Conservation (phyloP, 2,329 filamentous ascomycete species). For the Cladosporium sphaerospermum region DNA sequence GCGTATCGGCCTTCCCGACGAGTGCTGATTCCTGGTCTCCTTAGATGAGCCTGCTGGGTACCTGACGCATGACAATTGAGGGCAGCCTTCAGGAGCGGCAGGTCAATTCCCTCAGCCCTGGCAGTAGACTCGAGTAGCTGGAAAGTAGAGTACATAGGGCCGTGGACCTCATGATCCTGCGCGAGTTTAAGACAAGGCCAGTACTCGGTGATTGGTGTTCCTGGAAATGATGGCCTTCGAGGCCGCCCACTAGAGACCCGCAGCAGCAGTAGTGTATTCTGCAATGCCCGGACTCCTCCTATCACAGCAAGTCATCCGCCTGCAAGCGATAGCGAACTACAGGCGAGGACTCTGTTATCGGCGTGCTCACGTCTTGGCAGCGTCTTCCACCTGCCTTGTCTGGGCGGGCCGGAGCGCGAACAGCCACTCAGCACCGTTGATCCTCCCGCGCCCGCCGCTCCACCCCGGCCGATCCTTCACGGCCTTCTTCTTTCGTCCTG, state of each 20-base stretch:
- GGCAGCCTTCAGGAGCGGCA: too few species aligned
- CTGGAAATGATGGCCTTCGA: neutral
- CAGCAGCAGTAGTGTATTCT: neutral
- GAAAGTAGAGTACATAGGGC: too few species aligned
- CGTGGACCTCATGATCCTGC: too few species aligned
- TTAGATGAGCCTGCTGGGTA: too few species aligned
- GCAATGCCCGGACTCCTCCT: neutral
- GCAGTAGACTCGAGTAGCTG: too few species aligned
- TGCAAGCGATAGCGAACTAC: neutral
- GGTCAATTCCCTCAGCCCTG: too few species aligned
- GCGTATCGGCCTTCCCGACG: too few species aligned
- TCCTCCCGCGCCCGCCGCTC: neutral
- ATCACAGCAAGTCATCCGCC: neutral
- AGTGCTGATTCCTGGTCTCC: too few species aligned
- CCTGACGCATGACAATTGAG: too few species aligned
- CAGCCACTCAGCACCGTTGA: neutral
- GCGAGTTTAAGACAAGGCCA: too few species aligned
- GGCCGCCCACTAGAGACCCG: neutral
- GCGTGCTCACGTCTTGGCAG: neutral
- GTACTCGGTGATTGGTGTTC: neutral
- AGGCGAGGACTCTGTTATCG: neutral
- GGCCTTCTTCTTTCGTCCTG: slow-evolving; percentile 10
- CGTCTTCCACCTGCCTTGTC: neutral
- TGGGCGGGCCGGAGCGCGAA: slow-evolving; percentile 1
- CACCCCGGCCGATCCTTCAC: neutral